phyloP scores from a whole-genome alignment of 2,329 filamentous ascomycete genomes.

The Monilinia aucupariae region DNA sequence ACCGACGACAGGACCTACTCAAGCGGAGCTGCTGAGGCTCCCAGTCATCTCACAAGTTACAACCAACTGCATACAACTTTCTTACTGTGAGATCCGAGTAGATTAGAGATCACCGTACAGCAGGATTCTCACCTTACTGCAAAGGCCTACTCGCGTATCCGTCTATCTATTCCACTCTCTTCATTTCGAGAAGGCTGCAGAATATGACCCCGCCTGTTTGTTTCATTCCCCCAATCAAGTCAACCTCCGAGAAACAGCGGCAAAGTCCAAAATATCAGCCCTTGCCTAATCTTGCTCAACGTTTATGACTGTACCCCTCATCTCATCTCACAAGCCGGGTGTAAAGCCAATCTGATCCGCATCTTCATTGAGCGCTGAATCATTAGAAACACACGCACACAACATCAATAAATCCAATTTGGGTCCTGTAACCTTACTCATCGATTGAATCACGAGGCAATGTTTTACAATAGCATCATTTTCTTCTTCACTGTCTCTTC shows the following conservation, averaged over 20 bases:
- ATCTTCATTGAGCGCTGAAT: not conserved
- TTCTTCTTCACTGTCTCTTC: not conserved
- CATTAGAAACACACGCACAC: not conserved
- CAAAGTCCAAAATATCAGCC: not conserved
- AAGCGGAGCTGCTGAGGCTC: not conserved
- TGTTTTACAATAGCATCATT: not conserved
- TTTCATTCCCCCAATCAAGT: not conserved
- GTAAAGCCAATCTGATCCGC: conserved; percentile 1
- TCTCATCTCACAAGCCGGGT: conserved; percentile 7
- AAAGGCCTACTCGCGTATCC: too few relatives aligned
- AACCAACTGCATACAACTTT: too few relatives aligned
- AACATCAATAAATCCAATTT: conserved; percentile 3
- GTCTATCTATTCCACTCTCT: too few relatives aligned
- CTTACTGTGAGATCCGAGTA: too few relatives aligned
- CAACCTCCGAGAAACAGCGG: not conserved
- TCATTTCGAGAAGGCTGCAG: not conserved
- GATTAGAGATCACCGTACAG: too few relatives aligned
- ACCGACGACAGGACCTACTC: too few relatives aligned
- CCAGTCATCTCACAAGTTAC: not conserved
- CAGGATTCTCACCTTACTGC: too few relatives aligned
- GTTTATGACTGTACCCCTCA: not conserved
- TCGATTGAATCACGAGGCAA: not conserved
- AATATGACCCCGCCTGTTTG: not conserved
- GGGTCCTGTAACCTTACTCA: not conserved
- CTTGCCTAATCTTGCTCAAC: conserved; percentile 6